These are phyloP conservation scores for Alternaria sp. DNA, from an alignment of 2,329 filamentous ascomycete genomes.

Conservation along the genomic window DNA sequence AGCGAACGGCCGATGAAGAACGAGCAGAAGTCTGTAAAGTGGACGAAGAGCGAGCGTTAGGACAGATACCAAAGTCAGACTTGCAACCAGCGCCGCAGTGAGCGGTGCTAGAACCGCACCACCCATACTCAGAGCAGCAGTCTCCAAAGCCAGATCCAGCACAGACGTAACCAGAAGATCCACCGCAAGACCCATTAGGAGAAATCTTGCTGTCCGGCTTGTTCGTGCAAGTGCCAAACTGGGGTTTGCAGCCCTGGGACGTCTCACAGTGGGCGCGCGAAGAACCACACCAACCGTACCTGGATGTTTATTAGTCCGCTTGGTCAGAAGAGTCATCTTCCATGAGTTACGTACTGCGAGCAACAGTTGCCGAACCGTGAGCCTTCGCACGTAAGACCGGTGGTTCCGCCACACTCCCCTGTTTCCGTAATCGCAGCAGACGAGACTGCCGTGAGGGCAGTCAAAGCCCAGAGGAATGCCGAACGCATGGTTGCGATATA, in stretches of 20 bases:
- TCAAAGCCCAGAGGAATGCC: background rate
- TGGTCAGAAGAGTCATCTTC: background rate
- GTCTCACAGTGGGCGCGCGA: background rate
- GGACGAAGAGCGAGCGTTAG: background rate
- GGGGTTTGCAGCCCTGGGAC: background rate
- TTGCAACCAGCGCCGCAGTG: conserved; percentile 7
- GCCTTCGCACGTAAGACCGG: background rate
- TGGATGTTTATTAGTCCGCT: background rate
- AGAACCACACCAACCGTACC: background rate
- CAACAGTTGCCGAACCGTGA: background rate
- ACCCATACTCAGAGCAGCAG: conserved; percentile 10
- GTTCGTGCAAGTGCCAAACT: background rate
- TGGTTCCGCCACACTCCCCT: background rate
- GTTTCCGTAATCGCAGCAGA: background rate
- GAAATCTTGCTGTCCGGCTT: background rate
- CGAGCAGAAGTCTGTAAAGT: background rate
- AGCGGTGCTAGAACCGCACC: background rate
- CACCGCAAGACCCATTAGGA: background rate
- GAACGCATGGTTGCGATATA: background rate
- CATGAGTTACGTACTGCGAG: background rate
- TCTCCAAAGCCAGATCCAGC: background rate
- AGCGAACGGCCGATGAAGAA: background rate
- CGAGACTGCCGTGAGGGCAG: background rate
- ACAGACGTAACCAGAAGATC: background rate
- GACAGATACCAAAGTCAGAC: background rate